phyloP scores from a whole-genome alignment of 176 grass and related monocot species.

The Dendrocalamus sinicus region DNA sequence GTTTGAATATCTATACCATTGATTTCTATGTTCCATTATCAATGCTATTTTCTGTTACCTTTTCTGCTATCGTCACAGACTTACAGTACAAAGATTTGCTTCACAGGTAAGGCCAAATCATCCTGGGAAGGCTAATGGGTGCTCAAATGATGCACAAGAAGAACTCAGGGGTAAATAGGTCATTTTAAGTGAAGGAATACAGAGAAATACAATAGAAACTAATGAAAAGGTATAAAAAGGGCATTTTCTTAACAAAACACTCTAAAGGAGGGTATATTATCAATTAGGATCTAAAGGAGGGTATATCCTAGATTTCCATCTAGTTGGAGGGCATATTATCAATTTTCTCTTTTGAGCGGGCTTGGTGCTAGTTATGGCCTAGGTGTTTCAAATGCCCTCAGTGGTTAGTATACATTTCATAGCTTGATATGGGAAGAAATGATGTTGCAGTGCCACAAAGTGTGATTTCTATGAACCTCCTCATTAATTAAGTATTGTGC shows the following conservation, averaged over 20 bases:
- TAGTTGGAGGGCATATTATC: too few relatives aligned
- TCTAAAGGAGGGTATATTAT: too few relatives aligned
- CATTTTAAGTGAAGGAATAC: too few relatives aligned
- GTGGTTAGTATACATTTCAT: constrained; percentile 41
- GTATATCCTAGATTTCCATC: too few relatives aligned
- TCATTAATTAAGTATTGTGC: not conserved
- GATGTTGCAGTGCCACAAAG: not conserved
- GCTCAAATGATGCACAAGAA: too few relatives aligned
- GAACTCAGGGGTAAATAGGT: too few relatives aligned
- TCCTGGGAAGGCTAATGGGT: too few relatives aligned
- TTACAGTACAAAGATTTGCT: not conserved
- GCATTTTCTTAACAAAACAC: too few relatives aligned
- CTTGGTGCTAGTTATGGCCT: constrained; percentile 63
- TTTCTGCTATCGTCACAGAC: not conserved
- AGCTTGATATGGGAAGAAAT: not conserved
- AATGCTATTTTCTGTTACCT: not conserved
- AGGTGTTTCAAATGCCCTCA: constrained; percentile 39
- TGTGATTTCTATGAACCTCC: not conserved
- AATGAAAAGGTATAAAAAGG: too few relatives aligned
- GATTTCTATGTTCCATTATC: not conserved
- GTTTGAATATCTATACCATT: constrained; percentile 11
- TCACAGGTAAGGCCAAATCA: too few relatives aligned
- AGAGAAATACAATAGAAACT: too few relatives aligned
- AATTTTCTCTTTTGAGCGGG: constrained; percentile 35
- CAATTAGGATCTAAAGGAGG: too few relatives aligned